Conservation (phyloP, 2,329 filamentous ascomycete species). For the Coniella vitis region DNA sequence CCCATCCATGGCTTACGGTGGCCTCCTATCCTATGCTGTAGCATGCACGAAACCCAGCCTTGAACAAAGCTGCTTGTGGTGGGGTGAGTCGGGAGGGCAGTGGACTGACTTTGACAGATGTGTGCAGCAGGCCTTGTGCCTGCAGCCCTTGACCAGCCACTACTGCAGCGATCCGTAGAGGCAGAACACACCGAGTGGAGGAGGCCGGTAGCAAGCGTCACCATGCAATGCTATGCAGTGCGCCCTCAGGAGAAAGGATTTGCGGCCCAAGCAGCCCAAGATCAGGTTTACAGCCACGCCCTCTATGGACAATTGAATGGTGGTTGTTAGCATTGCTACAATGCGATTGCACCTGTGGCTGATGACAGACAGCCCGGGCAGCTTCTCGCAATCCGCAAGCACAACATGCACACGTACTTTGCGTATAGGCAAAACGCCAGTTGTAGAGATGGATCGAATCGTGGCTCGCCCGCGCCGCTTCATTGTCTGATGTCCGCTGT, state of each 20-base stretch:
- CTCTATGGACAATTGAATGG: not conserved
- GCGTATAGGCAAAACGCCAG: no score
- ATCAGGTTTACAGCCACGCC: not conserved
- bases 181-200: constrained; percentile 16
- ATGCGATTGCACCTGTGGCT: no score
- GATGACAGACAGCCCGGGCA: no score
- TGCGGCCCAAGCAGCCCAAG: not conserved
- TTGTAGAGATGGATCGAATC: no score
- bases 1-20: no score
- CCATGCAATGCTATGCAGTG: constrained; percentile 14
- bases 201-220: constrained; percentile 8
- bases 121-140: not conserved
- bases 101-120: constrained; percentile 4
- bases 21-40: no score
- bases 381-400: no score
- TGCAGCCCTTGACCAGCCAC: constrained; percentile 13
- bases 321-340: no score
- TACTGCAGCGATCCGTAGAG: constrained; percentile 12
- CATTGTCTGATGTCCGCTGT: no score
- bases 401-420: no score
- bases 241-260: not conserved
- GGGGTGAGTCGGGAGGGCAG: not conserved
- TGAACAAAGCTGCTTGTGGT: not conserved
- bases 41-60: no score
- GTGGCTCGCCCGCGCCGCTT: no score